A percentile compares a stretch with the other conserved stretches of the same genome.
Evolutionary conservation across 2,329 filamentous ascomycete species (phyloP).

Genomic region (Zelopaecilomyces penicillatus): DNA sequence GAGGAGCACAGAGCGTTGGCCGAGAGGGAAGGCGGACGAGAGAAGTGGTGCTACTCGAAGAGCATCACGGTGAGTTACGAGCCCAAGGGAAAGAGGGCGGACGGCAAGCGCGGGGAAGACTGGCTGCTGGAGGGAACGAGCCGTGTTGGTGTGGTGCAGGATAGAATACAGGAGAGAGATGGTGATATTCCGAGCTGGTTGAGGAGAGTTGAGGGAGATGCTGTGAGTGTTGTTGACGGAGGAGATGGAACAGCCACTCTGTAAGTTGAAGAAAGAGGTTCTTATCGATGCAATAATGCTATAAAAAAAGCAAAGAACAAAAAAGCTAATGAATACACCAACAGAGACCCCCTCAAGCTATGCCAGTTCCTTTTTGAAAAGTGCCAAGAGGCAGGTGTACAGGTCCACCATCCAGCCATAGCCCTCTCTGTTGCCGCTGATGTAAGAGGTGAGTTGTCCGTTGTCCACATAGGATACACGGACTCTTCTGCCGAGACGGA

Average conservation of each 20-base stretch:
- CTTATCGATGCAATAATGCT: not conserved
- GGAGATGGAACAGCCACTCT: conserved; percentile 56
- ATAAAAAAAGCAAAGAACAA: not conserved
- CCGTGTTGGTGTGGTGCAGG: conserved; percentile 42
- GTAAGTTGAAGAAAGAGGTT: conserved; percentile 31
- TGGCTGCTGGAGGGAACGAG: conserved; percentile 60
- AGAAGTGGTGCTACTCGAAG: conserved; percentile 41
- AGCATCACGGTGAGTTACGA: conserved; percentile 51
- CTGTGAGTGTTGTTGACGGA: conserved; percentile 52
- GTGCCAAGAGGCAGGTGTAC: conserved; percentile 52
- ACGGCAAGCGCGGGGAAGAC: conserved; percentile 43
- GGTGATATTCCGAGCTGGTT: conserved; percentile 24
- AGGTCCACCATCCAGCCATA: conserved; percentile 55
- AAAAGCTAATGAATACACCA: not conserved
- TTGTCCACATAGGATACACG: conserved; percentile 40
- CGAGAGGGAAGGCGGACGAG: conserved; percentile 44
- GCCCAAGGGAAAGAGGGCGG: conserved; percentile 26
- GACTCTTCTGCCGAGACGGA: conserved; percentile 36
- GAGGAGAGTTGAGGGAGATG: conserved; percentile 40
- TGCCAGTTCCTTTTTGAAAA: conserved; percentile 56
- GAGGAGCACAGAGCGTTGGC: conserved; percentile 59
- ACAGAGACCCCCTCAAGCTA: conserved; percentile 56
- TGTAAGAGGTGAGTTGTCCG: conserved; percentile 38
- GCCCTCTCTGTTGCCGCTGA: conserved; percentile 46
- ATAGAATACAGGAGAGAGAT: conserved; percentile 19